Base-by-base conservation (phyloP, 23 red algal species). In the Cyanidioschyzon merolae region DNA sequence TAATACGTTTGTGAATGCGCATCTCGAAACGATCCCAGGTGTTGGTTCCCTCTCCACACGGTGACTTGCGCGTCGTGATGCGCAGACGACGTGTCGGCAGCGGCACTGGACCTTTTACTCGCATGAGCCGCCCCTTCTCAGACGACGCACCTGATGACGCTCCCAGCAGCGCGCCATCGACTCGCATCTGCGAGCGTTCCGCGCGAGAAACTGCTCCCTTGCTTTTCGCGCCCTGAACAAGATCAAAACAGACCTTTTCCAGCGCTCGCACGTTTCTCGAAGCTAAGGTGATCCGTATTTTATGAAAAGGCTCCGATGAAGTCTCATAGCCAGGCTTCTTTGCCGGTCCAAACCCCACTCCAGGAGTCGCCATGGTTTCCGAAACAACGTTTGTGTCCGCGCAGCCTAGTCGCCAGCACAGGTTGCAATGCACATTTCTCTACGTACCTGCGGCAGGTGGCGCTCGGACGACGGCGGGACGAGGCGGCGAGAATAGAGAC, bases 11-110 rank as follows among this genome's bases (percentile, higher is more conserved):
- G 80, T 96, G 89, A 77, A 96, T 96, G 34, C 92, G 74, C 82
- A 96, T 90, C 80, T 96, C 92, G 37, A 90, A 96, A 18, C 92
- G 92, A 79, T 96, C 92, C 87, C 88, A 96, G 1, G 92, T 96
- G 82, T 96, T 96, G 15, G 92, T 96, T 1, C 92, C 92, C 50
- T 96, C 88, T 1, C 92, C 92, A 35, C 92, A 96, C 41, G 92
- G 92, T 37, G 92, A 96, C 67, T 96, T 96, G 40, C 92, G 85
- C 31, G 88, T 90, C 26, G 88, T 96, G 57, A 96, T 88, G 31
- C 68, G 68, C 27, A 96, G 87, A 18, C 58, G 84, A 78, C 90
- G 90, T 0, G 85, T 90, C 29, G 92, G 92, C 92, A 96, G 87
- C 51, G 87, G 88, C 35, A 96, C 84, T 24, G 92, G 92, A 15